Evolutionary conservation across 192 early-diverging fungal genomes (phyloP).

Genomic region (Linnemannia schmuckeri): DNA sequence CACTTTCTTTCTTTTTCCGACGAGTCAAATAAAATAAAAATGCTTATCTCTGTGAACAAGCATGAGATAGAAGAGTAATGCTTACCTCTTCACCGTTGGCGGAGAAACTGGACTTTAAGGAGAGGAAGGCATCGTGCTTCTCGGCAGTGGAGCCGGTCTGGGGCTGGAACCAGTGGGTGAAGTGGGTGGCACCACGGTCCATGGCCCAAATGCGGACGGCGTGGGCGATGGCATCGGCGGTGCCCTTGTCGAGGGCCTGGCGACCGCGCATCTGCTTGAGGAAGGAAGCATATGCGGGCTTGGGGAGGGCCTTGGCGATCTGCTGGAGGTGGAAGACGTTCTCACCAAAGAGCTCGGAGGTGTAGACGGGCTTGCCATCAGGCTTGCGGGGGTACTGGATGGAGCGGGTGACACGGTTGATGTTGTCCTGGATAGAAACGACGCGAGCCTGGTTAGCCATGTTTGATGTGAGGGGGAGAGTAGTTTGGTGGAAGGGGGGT

Average conservation of each 20-base stretch:
- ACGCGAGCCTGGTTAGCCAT: slow-evolving; percentile 62
- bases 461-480: slow-evolving; percentile 23
- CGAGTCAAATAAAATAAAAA: background rate
- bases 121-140: slow-evolving; percentile 99
- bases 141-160: slow-evolving; percentile 98
- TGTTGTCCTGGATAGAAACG: slow-evolving; percentile 63
- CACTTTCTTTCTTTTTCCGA: background rate
- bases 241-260: slow-evolving; percentile 90
- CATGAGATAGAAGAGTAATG: slow-evolving; percentile 14
- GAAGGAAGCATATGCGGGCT: slow-evolving; percentile 95
- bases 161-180: slow-evolving; percentile 99
- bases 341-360: slow-evolving; percentile 93
- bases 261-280: slow-evolving; percentile 93
- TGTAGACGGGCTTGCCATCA: slow-evolving; percentile 80
- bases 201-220: slow-evolving; percentile 98
- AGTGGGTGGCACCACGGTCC: slow-evolving; percentile 97
- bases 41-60: background rate
- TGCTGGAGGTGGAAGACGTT: slow-evolving; percentile 95
- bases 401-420: slow-evolving; percentile 76
- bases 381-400: slow-evolving; percentile 80
- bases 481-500: slow-evolving; percentile 2
- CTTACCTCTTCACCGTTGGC: slow-evolving; percentile 89
- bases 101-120: slow-evolving; percentile 86
- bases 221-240: slow-evolving; percentile 99
- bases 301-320: slow-evolving; percentile 92